Evolutionary conservation across 2,329 filamentous ascomycete species (phyloP), one percentile per base, ranked within the genome.

Genomic region (Arthrobotrys conoides): DNA sequence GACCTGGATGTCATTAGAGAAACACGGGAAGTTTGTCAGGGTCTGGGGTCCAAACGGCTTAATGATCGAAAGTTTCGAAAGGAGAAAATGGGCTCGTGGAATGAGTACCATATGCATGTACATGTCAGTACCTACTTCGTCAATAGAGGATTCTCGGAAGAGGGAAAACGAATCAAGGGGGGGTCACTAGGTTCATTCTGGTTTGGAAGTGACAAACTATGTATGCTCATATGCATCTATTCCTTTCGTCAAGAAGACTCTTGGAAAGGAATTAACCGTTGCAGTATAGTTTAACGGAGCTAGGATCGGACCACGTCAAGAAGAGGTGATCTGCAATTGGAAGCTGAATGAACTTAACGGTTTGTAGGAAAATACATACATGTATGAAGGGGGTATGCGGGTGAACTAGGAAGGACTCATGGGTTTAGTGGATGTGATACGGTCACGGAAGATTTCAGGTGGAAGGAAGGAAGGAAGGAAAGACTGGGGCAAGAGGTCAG

Each of bases 11-110:
- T 44, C 36, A 61, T 44, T n/a, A 61, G 20, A 44, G 57, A 41
- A 36, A 61, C 20, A 27, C 57, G 57, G 57, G 57, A 61, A 61
- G 57, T 24, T 44, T 44, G 18, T 44, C 36, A 61, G 57, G 36
- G 22, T 59, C 53, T 59, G 30, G 57, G 33, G 36, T 44, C 27
- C n/a, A 61, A 61, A 41, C 57, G 14, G 36, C n/a, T 61, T 41
- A 30, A 41, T 18, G n/a, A n/a, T n/a, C n/a, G n/a, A n/a, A n/a
- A 36, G 16, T 16, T 20, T 36, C 9, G 14, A 33, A 18, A 8
- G 12, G n/a, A 6, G 18, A 22, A 38, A 30, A 30, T 30, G 27
- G 27, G 6, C 27, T 30, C 27, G 27, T 38, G 27, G 27, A 18
- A 6, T 12, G 38, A 18, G 30, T 12, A 36, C 53, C 30, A 20